phyloP scores from a whole-genome alignment of 1,139 yeast genomes.

The Starmera stellimalicola region DNA sequence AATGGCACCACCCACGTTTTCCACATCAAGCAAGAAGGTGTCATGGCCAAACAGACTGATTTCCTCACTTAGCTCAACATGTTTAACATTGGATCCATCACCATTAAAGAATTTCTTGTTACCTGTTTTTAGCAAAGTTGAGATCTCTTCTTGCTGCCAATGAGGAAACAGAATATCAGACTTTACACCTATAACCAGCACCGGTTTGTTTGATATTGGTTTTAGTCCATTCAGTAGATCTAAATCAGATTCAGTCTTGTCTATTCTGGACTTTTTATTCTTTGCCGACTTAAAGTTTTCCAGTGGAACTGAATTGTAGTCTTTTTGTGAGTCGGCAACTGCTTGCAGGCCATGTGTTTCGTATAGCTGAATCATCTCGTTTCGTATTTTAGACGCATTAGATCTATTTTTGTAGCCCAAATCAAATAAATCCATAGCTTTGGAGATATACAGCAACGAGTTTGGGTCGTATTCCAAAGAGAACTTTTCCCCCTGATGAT shows the following conservation, averaged over 20 bases:
- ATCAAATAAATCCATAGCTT: conserved; percentile 93
- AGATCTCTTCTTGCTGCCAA: conserved; percentile 88
- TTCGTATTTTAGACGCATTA: conserved; percentile 34
- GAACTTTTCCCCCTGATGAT: conserved; percentile 92
- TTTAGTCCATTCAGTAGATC: conserved; percentile 63
- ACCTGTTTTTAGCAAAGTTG: conserved; percentile 43
- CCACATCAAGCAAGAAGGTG: conserved; percentile 71
- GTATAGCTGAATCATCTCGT: conserved; percentile 25
- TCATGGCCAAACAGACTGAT: conserved; percentile 84
- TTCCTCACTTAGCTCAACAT: conserved; percentile 67
- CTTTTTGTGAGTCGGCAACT: conserved; percentile 15
- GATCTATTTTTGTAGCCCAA: conserved; percentile 44
- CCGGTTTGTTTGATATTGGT: conserved; percentile 52
- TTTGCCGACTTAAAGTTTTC: conserved; percentile 10
- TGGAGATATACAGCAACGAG: conserved; percentile 75
- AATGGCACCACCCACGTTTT: conserved; percentile 74
- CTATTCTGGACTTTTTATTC: conserved; percentile 29
- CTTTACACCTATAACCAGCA: conserved; percentile 81
- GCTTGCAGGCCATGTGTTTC: conserved; percentile 19
- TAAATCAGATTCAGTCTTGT: conserved; percentile 27
- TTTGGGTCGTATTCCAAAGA: conserved; percentile 88
- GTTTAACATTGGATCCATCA: conserved; percentile 35
- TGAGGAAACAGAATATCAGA: conserved; percentile 88
- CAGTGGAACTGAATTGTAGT: conserved; percentile 13
- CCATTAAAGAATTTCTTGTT: conserved; percentile 22